Percentiles rank a stretch among this genome's conserved stretches.
phyloP scores from a whole-genome alignment of 768 basidiomycete genomes.

The Cystobasidium tubakii region DNA sequence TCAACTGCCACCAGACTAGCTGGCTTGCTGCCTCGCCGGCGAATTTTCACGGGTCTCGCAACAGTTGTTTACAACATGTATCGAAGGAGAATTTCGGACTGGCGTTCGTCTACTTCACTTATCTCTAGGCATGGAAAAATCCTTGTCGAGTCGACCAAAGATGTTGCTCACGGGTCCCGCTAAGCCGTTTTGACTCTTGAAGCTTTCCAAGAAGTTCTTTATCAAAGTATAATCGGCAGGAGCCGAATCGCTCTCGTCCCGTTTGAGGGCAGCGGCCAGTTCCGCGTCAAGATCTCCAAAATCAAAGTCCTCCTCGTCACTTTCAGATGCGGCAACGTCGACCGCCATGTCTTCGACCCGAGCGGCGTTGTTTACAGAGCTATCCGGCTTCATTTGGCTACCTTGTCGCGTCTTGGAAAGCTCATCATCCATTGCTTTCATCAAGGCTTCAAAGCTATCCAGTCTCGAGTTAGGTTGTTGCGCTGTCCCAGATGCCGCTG shows the following conservation, averaged over 20 bases:
- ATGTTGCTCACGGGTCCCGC: slow-evolving; percentile 88
- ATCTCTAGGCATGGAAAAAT: slow-evolving; percentile 69
- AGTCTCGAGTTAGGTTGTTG: slow-evolving; percentile 60
- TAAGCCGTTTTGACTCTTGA: slow-evolving; percentile 80
- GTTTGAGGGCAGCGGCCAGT: slow-evolving; percentile 43
- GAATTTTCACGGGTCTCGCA: too few relatives aligned
- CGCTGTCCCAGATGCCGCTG: slow-evolving; percentile 5
- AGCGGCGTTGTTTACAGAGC: slow-evolving; percentile 9
- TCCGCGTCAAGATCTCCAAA: slow-evolving; percentile 76
- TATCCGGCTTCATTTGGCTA: slow-evolving; percentile 44
- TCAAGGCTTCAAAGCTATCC: slow-evolving; percentile 89
- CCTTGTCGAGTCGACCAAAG: slow-evolving; percentile 69
- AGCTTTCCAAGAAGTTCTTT: slow-evolving; percentile 95
- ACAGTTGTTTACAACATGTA: too few relatives aligned
- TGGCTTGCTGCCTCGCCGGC: too few relatives aligned
- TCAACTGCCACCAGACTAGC: too few relatives aligned
- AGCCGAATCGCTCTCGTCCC: slow-evolving; percentile 54
- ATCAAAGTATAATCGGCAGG: slow-evolving; percentile 80
- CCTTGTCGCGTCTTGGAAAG: slow-evolving; percentile 52
- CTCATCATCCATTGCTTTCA: slow-evolving; percentile 90
- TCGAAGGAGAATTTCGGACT: neutral
- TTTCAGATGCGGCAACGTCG: slow-evolving; percentile 38
- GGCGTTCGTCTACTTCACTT: slow-evolving; percentile 45
- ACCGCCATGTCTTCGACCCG: slow-evolving; percentile 37
- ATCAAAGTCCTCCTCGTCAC: slow-evolving; percentile 58